Evolutionary conservation across 495 filamentous ascomycete genomes (phyloP), one percentile per base, ranked within the genome.

Genomic region (Aspergillus asperescens): DNA sequence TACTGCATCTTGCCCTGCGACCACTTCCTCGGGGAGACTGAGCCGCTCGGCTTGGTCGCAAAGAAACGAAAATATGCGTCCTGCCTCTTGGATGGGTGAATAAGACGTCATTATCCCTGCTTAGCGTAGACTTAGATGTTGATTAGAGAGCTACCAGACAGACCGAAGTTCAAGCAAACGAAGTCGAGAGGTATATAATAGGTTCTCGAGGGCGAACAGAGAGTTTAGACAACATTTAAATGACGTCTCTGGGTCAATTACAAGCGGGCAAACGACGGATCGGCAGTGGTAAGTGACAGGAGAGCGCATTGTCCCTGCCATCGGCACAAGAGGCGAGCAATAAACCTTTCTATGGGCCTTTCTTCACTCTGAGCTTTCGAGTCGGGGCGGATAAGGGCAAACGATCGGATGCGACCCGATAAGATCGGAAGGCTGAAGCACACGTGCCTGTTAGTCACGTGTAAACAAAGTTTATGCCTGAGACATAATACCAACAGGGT

Each of bases 61-160:
- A 4, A 77, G 65, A 13, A 57, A 52, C 13, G 62, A 63, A 48
- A 73, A 75, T 54, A 77, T 76, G 28, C 70, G 68, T 18, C 62
- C 62, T 15, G 74, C 65, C 65, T 77, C 74, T 8, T 61, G 58
- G 32, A 71, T 57, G 19, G 71, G 68, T 8, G 74, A 77, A 48
- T 77, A 77, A 1, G 44, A 47, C 1, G 28, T 29, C 44, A 47
- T 47, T 9, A n/a, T 16, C 7, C 7, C 3, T 18, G 24, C 40
- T 1, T 4, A 47, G 22, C 31, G 43, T 16, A n/a, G n/a, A n/a
- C n/a, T 8, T 7, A 46, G 16, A 28, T 20, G 22, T 22, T 12
- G 23, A 19, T n/a, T 20, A 19, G 44, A 4, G 3, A 35, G 4
- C 3, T 7, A 15, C n/a, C 29, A n/a, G n/a, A n/a, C n/a, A n/a